Conservation (phyloP, 2,329 filamentous ascomycete species). For the Ampelomyces quisqualis region DNA sequence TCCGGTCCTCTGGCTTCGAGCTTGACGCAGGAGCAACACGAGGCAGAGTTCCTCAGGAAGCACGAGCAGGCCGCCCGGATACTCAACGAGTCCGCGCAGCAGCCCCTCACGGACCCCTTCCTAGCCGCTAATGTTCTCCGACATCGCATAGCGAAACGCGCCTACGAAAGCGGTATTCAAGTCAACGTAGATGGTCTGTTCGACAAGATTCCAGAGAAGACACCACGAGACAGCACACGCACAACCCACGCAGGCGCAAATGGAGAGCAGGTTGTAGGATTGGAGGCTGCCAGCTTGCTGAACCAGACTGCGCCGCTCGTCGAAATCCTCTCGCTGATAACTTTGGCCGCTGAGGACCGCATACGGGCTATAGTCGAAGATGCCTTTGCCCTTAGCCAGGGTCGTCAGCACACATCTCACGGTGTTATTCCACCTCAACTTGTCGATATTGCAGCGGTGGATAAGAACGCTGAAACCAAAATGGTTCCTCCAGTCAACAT, state of each 20-base stretch:
- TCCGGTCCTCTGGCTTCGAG: conserved; percentile 53
- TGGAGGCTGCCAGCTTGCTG: conserved; percentile 61
- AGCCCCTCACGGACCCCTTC: conserved; percentile 74
- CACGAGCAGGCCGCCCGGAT: conserved; percentile 66
- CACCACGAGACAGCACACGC: conserved; percentile 31
- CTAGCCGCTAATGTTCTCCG: conserved; percentile 62
- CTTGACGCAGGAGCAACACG: conserved; percentile 64
- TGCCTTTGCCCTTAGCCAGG: conserved; percentile 67
- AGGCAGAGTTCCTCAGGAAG: conserved; percentile 64
- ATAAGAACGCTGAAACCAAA: conserved; percentile 45
- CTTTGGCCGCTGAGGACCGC: conserved; percentile 78
- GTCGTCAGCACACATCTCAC: conserved; percentile 75
- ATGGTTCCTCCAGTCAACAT: conserved; percentile 43
- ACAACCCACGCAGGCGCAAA: conserved; percentile 58
- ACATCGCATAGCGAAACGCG: conserved; percentile 58
- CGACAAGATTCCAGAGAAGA: conserved; percentile 42
- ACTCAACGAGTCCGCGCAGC: conserved; percentile 61
- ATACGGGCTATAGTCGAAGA: conserved; percentile 76
- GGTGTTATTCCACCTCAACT: conserved; percentile 77
- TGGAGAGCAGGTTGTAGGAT: conserved; percentile 61
- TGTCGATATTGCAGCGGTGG: conserved; percentile 65
- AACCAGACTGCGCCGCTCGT: conserved; percentile 70
- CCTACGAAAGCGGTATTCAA: conserved; percentile 59
- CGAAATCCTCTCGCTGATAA: conserved; percentile 80
- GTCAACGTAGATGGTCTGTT: conserved; percentile 60